Percentiles rank a stretch among this genome's conserved stretches.
phyloP scores from a whole-genome alignment of 2,329 filamentous ascomycete species.

The Alternaria gaisen region DNA sequence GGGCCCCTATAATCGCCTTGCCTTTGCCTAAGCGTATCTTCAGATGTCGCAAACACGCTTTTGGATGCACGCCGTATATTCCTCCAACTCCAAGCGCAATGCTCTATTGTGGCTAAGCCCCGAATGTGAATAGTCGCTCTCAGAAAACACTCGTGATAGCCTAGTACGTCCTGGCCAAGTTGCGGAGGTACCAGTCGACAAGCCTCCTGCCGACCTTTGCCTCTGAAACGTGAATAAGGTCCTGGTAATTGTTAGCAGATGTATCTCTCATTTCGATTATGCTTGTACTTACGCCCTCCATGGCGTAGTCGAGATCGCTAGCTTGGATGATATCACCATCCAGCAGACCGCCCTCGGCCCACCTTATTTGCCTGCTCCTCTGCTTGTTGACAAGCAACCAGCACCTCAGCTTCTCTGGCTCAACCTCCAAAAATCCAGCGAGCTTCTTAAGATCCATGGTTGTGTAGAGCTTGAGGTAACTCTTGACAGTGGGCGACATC shows the following conservation, averaged over 20 bases:
- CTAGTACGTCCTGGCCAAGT: slow-evolving; percentile 94
- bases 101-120: slow-evolving; percentile 36
- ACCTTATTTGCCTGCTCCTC: slow-evolving; percentile 94
- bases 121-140: slow-evolving; percentile 16
- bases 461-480: slow-evolving; percentile 98
- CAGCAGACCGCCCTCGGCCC: slow-evolving; percentile 87
- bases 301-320: slow-evolving; percentile 95
- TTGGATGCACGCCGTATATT: slow-evolving; percentile 40
- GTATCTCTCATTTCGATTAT: not conserved
- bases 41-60: slow-evolving; percentile 39
- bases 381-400: slow-evolving; percentile 99
- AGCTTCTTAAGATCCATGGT: slow-evolving; percentile 99
- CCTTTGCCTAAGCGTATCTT: slow-evolving; percentile 19
- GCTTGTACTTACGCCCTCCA: slow-evolving; percentile 80
- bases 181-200: slow-evolving; percentile 98
- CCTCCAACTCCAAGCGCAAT: slow-evolving; percentile 49
- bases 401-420: slow-evolving; percentile 92
- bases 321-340: slow-evolving; percentile 94
- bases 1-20: slow-evolving; percentile 22
- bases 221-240: slow-evolving; percentile 98
- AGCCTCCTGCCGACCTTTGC: slow-evolving; percentile 97
- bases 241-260: slow-evolving; percentile 60
- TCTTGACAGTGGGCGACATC: slow-evolving; percentile 96
- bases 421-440: slow-evolving; percentile 93
- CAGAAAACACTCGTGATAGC: slow-evolving; percentile 14